These are phyloP conservation scores for Turnera subulata DNA, from an alignment of 345 rosid species.

Conservation along the genomic window DNA sequence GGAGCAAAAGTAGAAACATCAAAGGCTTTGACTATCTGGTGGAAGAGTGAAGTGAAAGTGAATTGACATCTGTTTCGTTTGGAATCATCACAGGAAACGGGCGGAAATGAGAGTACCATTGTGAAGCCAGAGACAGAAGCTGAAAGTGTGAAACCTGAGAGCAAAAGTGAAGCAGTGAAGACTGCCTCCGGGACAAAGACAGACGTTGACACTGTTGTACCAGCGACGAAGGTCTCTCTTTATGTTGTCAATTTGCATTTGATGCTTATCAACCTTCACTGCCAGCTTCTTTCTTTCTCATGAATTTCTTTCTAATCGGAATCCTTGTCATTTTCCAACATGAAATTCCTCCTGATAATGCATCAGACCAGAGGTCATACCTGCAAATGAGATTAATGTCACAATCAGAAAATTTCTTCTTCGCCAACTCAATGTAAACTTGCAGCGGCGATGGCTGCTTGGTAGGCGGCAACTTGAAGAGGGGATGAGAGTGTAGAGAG, in stretches of 20 bases:
- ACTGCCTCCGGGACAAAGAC: slow-evolving; percentile 32
- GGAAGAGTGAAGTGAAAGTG: background rate
- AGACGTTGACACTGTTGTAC: slow-evolving; percentile 29
- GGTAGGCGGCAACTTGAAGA: too few species aligned
- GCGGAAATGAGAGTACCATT: slow-evolving; percentile 16
- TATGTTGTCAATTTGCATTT: slow-evolving; percentile 7
- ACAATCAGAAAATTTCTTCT: slow-evolving; percentile 79
- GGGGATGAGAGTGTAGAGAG: too few species aligned
- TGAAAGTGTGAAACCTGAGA: slow-evolving; percentile 30
- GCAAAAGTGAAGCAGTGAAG: slow-evolving; percentile 42
- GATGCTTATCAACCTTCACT: background rate
- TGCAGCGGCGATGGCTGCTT: too few species aligned
- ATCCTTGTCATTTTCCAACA: slow-evolving; percentile 26
- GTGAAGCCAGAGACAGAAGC: slow-evolving; percentile 39
- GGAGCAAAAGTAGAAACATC: slow-evolving; percentile 42
- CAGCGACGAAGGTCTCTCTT: slow-evolving; percentile 49
- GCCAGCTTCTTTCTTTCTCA: background rate
- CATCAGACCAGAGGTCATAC: slow-evolving; percentile 90
- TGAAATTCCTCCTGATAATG: slow-evolving; percentile 83
- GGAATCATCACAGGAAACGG: slow-evolving; percentile 36
- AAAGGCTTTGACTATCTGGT: slow-evolving; percentile 25
- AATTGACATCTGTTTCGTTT: background rate
- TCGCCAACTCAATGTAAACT: too few species aligned
- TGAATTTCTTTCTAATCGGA: background rate
- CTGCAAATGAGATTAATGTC: slow-evolving; percentile 69